Evolutionary conservation across 441 rosid species (phyloP).

Genomic region (Erodium trifolium): DNA sequence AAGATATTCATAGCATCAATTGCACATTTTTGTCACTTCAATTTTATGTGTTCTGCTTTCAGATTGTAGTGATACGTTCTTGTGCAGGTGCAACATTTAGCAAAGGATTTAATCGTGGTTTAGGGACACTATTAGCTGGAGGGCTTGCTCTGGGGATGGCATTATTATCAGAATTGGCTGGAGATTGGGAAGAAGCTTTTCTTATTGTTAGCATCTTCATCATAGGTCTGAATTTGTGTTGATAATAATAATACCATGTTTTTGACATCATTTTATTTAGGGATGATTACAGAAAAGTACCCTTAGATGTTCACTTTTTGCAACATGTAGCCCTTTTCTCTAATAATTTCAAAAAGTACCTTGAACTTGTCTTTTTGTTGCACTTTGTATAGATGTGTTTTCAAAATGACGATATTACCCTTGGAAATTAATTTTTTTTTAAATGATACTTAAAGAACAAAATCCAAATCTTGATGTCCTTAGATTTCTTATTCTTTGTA

Average conservation of each 20-base stretch:
- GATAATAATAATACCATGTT: background rate
- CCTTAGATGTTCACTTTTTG: no score
- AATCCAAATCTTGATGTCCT: no score
- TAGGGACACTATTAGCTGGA: slow-evolving; percentile 69
- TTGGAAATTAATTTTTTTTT: no score
- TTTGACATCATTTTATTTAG: background rate
- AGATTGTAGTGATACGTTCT: slow-evolving; percentile 4
- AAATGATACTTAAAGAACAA: no score
- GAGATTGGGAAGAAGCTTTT: slow-evolving; percentile 46
- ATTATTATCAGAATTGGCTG: slow-evolving; percentile 40
- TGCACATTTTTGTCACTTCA: background rate
- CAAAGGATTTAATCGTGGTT: slow-evolving; percentile 60
- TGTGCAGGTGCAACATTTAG: slow-evolving; percentile 57
- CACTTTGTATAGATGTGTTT: no score
- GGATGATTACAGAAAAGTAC: no score
- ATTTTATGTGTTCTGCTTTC: background rate
- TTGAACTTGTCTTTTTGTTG: no score
- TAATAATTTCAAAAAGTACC: no score
- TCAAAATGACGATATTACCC: no score
- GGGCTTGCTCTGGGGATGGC: slow-evolving; percentile 66
- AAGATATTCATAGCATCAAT: background rate
- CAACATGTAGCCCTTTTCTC: no score
- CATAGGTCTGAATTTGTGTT: slow-evolving; percentile 30
- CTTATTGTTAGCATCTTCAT: slow-evolving; percentile 50
- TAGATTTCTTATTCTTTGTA: no score